phyloP scores from a whole-genome alignment of 768 basidiomycete species.

The Tylopilus subfusipes region DNA sequence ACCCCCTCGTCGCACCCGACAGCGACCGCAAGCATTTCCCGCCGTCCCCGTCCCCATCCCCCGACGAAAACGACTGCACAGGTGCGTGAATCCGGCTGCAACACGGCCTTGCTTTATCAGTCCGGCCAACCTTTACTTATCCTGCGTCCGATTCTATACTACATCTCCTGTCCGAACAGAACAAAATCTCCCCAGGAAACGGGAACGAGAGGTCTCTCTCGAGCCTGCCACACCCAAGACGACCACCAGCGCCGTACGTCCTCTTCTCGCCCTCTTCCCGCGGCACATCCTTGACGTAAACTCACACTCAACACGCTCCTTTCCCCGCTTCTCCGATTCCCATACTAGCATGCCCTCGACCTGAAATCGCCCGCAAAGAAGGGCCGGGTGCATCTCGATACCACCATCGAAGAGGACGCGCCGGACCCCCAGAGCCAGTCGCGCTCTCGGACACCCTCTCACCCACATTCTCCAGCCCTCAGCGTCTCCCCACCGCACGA shows the following conservation, averaged over 20 bases:
- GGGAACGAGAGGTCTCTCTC: constrained; percentile 74
- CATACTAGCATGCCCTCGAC: constrained; percentile 34
- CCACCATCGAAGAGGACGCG: constrained; percentile 59
- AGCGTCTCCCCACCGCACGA: constrained; percentile 72
- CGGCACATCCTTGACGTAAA: constrained; percentile 30
- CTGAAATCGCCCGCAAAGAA: constrained; percentile 71
- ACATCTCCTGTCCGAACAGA: constrained; percentile 23
- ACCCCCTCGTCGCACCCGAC: constrained; percentile 7
- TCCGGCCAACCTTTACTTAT: constrained; percentile 22
- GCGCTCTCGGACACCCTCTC: constrained; percentile 31
- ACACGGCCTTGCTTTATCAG: constrained; percentile 24
- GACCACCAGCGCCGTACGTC: constrained; percentile 33
- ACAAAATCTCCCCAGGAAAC: constrained; percentile 58
- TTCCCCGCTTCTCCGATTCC: constrained; percentile 6
- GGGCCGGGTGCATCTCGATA: constrained; percentile 60
- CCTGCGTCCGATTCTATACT: constrained; percentile 21
- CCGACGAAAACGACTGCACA: constrained; percentile 39
- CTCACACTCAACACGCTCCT: constrained; percentile 19
- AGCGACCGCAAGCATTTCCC: constrained; percentile 22
- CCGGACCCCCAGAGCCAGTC: constrained; percentile 43
- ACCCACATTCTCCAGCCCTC: constrained; percentile 26
- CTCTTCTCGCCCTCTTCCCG: constrained; percentile 9
- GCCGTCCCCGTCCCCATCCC: constrained; percentile 41
- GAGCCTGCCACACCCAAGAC: constrained; percentile 59
- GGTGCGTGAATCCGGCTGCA: constrained; percentile 37